Base-by-base conservation (phyloP, 768 basidiomycete genomes). In the Kwoniella dejecticola region DNA sequence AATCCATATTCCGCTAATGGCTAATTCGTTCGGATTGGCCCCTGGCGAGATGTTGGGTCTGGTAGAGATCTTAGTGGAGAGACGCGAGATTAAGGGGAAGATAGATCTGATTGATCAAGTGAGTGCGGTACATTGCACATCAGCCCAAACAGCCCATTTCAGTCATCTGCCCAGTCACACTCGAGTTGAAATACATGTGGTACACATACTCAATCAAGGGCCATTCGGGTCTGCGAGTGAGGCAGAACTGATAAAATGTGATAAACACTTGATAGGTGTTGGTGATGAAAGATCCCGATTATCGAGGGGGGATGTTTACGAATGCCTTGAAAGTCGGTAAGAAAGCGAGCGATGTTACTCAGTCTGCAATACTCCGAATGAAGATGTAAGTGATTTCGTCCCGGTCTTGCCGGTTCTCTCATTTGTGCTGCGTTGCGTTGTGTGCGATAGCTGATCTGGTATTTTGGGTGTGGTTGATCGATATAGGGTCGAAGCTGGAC, bases 41-140 rank as follows among this genome's bases (percentile, higher is more conserved):
- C 79, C 89, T 6, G 85, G 85, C 2, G 85, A 88, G 62, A 85
- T 90, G 29, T 87, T 90, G 76, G 79, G 80, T 36, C 84, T 88
- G 60, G 86, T 96, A 21, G 88, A 93, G 15, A 77, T 79, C 21
- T 83, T 97, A 33, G 91, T 97, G 57, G 87, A 88, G 74, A 81
- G 82, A 1, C 89, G 90, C 0, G 82, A 85, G 47, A 89, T 97
- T 63, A 84, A 88, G 69, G 93, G 86, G 2, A 83, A 91, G 10
- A 87, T 96, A 17, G 93, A 97, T 75, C 88, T 89, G 70, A 88
- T 89, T 77, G 91, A 92, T 79, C 91, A 90, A 83, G 90, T 88
- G 48, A 41, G 78, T 66, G n/a, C n/a, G n/a, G n/a, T n/a, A n/a
- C n/a, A n/a, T n/a, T n/a, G n/a, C n/a, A n/a, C n/a, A n/a, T n/a